Evolutionary conservation across 176 grass and related monocot genomes (phyloP).

Genomic region (Saccharum spontaneum): DNA sequence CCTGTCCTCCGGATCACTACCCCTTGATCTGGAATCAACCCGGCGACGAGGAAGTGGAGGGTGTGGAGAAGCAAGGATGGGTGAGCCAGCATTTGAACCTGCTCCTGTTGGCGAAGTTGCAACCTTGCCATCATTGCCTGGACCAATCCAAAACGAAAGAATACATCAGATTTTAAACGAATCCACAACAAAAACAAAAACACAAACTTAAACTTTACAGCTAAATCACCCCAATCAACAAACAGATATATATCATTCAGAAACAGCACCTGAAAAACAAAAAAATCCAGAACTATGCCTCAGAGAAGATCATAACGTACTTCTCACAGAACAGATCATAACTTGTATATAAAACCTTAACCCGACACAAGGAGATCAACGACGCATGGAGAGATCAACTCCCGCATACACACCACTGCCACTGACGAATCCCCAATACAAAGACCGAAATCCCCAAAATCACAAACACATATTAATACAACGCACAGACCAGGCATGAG

Average conservation of each 20-base stretch:
- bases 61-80: slow-evolving; percentile 39
- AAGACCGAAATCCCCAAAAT: slow-evolving; percentile 6
- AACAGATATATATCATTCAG: background rate
- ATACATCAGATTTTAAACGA: slow-evolving; percentile 12
- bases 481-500: background rate
- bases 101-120: slow-evolving; percentile 27
- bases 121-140: slow-evolving; percentile 50
- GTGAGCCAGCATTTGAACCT: slow-evolving; percentile 49
- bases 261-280: background rate
- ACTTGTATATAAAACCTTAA: background rate
- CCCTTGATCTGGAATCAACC: slow-evolving; percentile 22
- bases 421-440: background rate
- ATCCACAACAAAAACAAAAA: background rate
- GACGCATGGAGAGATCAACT: slow-evolving; percentile 38
- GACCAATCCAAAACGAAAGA: slow-evolving; percentile 38
- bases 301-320: background rate
- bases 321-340: background rate
- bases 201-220: slow-evolving; percentile 8
- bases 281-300: background rate
- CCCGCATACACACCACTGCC: slow-evolving; percentile 19
- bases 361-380: slow-evolving; percentile 31
- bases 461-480: background rate
- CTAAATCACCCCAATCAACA: background rate
- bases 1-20: slow-evolving; percentile 36
- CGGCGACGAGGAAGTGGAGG: slow-evolving; percentile 53